Evolutionary conservation across 805 yeast genomes (phyloP).

Genomic region (Cyberlindnera lachancei): DNA sequence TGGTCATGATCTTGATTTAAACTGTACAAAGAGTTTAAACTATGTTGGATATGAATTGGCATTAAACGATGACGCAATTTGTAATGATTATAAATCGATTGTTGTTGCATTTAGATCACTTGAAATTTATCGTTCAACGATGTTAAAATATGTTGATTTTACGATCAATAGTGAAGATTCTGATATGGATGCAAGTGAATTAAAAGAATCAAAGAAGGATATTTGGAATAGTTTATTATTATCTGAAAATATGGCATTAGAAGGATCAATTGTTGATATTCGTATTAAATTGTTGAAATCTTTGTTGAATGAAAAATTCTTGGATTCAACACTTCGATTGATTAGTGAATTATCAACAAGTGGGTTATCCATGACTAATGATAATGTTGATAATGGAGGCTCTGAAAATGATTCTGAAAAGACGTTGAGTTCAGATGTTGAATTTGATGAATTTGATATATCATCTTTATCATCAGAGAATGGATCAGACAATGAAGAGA

Average conservation of each 20-base stretch:
- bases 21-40: constrained; percentile 18
- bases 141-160: constrained; percentile 19
- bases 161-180: constrained; percentile 14
- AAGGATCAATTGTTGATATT: constrained; percentile 21
- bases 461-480: neutral
- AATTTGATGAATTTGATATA: neutral
- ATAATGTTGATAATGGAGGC: constrained; percentile 1
- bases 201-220: constrained; percentile 19
- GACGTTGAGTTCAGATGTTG: neutral
- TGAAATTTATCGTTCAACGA: constrained; percentile 22
- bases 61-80: constrained; percentile 18
- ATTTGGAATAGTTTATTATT: constrained; percentile 18
- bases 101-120: constrained; percentile 23
- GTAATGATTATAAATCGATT: constrained; percentile 17
- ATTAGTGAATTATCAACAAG: constrained; percentile 10
- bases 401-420: constrained; percentile 4
- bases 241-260: constrained; percentile 21
- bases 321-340: constrained; percentile 13
- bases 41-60: constrained; percentile 21
- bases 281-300: constrained; percentile 24
- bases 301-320: constrained; percentile 21
- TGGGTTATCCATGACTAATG: constrained; percentile 2
- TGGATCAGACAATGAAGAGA: neutral
- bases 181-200: constrained; percentile 15
- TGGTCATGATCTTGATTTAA: constrained; percentile 12